These are phyloP conservation scores for Lineolata rhizophorae DNA, from an alignment of 495 filamentous ascomycete species.

Conservation along the genomic window DNA sequence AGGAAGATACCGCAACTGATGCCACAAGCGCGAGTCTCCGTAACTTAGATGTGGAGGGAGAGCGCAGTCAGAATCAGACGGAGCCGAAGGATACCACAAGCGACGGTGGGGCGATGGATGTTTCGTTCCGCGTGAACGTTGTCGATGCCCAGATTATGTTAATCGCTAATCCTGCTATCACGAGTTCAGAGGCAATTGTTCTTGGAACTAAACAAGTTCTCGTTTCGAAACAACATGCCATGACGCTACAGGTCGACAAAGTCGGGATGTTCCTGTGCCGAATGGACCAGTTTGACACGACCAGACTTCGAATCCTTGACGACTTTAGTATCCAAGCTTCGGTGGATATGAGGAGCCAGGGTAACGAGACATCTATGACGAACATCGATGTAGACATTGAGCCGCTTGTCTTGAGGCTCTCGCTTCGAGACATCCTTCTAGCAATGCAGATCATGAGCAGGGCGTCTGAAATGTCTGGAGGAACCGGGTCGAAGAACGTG, in stretches of 20 bases:
- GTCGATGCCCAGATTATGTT: slow-evolving; percentile 91
- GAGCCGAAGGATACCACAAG: slow-evolving; percentile 18
- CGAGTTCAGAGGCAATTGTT: slow-evolving; percentile 86
- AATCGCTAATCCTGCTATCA: slow-evolving; percentile 77
- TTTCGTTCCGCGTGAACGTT: slow-evolving; percentile 82
- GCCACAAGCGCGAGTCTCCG: slow-evolving; percentile 24
- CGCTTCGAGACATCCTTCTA: slow-evolving; percentile 81
- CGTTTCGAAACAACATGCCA: slow-evolving; percentile 79
- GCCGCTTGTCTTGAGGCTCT: slow-evolving; percentile 78
- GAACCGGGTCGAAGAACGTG: slow-evolving; percentile 20
- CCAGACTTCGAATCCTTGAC: slow-evolving; percentile 72
- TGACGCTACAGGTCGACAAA: slow-evolving; percentile 76
- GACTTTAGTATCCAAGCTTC: slow-evolving; percentile 84
- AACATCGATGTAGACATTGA: slow-evolving; percentile 75
- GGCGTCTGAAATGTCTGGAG: slow-evolving; percentile 62
- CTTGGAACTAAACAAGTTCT: slow-evolving; percentile 84
- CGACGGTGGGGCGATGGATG: slow-evolving; percentile 27
- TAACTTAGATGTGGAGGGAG: no score
- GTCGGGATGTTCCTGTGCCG: slow-evolving; percentile 96
- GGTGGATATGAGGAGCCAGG: slow-evolving; percentile 53
- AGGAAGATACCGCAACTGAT: slow-evolving; percentile 35
- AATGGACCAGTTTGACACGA: slow-evolving; percentile 88
- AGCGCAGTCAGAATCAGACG: slow-evolving; percentile 9
- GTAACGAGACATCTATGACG: slow-evolving; percentile 41
- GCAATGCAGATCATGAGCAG: slow-evolving; percentile 84